A percentile compares a stretch with the other conserved stretches of the same genome.
phyloP scores from a whole-genome alignment of 2,329 filamentous ascomycete genomes.

The Tolypocladium paradoxum region DNA sequence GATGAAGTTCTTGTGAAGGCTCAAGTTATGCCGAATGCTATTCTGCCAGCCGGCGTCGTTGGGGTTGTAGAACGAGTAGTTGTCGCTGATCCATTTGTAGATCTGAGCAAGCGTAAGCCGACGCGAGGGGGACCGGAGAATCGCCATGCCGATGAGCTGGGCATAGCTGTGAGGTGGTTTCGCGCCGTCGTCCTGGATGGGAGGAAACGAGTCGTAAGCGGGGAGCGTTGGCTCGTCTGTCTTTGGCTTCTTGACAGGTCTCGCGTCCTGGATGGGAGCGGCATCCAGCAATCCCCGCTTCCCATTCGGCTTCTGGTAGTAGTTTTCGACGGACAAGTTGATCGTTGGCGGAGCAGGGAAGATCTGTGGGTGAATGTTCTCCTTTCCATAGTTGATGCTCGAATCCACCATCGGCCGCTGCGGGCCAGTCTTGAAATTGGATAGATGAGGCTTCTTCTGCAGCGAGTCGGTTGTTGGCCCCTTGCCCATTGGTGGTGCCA shows the following conservation, averaged over 20 bases:
- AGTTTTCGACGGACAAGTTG: conserved; percentile 40
- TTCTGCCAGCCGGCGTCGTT: conserved; percentile 94
- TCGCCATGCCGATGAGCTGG: conserved; percentile 92
- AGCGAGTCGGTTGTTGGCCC: conserved; percentile 54
- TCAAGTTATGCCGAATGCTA: conserved; percentile 96
- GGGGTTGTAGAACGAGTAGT: conserved; percentile 76
- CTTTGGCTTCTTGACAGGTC: conserved; percentile 58
- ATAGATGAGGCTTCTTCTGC: conserved; percentile 53
- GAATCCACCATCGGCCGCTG: conserved; percentile 40
- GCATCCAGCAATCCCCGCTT: conserved; percentile 63
- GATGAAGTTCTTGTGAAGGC: conserved; percentile 90
- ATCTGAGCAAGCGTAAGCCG: conserved; percentile 88
- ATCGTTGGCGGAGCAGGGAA: conserved; percentile 37
- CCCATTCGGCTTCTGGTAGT: conserved; percentile 39
- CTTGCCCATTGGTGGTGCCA: conserved; percentile 51
- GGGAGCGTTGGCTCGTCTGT: conserved; percentile 48
- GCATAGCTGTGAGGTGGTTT: conserved; percentile 94
- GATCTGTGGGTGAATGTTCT: conserved; percentile 42
- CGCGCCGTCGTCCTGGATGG: conserved; percentile 70
- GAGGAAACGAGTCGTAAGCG: conserved; percentile 67
- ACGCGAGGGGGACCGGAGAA: conserved; percentile 72
- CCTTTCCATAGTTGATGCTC: conserved; percentile 36
- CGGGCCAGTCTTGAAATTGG: conserved; percentile 46
- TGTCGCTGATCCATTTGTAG: conserved; percentile 99
- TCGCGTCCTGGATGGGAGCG: conserved; percentile 58